Conservation (phyloP, 306 rosid genomes). For the Dalbergia cochinchinensis region DNA sequence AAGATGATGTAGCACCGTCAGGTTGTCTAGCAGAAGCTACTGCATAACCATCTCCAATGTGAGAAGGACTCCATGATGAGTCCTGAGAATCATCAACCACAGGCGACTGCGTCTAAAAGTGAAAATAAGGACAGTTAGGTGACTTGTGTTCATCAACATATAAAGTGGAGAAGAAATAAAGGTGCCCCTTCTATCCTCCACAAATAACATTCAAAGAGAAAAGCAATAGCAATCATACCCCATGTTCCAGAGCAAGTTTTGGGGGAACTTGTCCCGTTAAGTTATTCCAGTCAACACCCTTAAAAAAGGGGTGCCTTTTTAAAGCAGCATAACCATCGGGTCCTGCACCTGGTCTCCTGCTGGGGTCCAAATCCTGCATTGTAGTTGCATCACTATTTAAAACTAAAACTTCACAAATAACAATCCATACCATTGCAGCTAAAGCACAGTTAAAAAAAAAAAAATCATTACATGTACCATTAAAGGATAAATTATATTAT, state of each 20-base stretch:
- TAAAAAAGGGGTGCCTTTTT: conserved; percentile 88
- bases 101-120: conserved; percentile 60
- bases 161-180: conserved; percentile 31
- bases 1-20: conserved; percentile 77
- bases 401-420: conserved; percentile 32
- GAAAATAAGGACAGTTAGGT: conserved; percentile 18
- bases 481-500: conserved; percentile 14
- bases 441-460: conserved; percentile 24
- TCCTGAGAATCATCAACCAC: conserved; percentile 62
- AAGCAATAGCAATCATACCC: conserved; percentile 54
- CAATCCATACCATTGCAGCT: conserved; percentile 32
- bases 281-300: conserved; percentile 80
- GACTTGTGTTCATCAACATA: conserved; percentile 3
- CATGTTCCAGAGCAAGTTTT: conserved; percentile 77
- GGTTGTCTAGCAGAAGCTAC: conserved; percentile 55
- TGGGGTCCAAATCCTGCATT: conserved; percentile 89
- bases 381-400: conserved; percentile 23
- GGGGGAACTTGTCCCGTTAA: conserved; percentile 75
- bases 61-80: conserved; percentile 86
- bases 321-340: conserved; percentile 79
- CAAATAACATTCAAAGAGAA: conserved; percentile 37
- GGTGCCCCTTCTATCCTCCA: conserved; percentile 26
- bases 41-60: conserved; percentile 72
- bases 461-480: conserved; percentile 5
- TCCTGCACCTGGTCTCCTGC: conserved; percentile 93